Evolutionary conservation across 441 rosid genomes (phyloP).

Genomic region (Manihot esculenta): DNA sequence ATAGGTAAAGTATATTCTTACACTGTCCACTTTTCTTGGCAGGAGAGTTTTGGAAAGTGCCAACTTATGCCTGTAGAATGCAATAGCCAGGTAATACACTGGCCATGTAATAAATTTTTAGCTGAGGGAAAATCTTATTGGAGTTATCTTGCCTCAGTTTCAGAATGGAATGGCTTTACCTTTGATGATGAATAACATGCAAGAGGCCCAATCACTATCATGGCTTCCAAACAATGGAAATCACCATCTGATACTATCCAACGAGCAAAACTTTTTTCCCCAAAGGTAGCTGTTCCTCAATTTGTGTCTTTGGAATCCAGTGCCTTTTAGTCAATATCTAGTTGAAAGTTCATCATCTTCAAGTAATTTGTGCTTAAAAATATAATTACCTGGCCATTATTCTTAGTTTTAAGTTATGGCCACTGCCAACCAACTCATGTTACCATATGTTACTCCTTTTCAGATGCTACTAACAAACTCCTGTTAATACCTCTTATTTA

Average conservation of each 20-base stretch:
- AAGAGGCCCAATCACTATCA: constrained; percentile 54
- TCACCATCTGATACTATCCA: constrained; percentile 55
- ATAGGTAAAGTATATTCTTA: background rate
- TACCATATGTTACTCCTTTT: background rate
- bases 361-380: background rate
- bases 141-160: constrained; percentile 37
- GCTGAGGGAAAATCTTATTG: constrained; percentile 13
- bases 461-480: background rate
- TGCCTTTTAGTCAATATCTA: background rate
- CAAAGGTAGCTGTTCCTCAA: constrained; percentile 41
- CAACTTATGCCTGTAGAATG: constrained; percentile 56
- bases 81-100: constrained; percentile 47
- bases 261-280: constrained; percentile 51
- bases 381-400: background rate
- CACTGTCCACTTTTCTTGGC: constrained; percentile 24
- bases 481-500: background rate
- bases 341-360: background rate
- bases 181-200: constrained; percentile 52
- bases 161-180: constrained; percentile 59
- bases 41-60: constrained; percentile 60
- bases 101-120: background rate
- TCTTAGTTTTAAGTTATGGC: no score
- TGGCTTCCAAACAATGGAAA: constrained; percentile 70
- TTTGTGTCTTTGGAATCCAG: background rate
- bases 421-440: background rate